Conservation (phyloP, 306 rosid species). For the Lathyrus aphaca region DNA sequence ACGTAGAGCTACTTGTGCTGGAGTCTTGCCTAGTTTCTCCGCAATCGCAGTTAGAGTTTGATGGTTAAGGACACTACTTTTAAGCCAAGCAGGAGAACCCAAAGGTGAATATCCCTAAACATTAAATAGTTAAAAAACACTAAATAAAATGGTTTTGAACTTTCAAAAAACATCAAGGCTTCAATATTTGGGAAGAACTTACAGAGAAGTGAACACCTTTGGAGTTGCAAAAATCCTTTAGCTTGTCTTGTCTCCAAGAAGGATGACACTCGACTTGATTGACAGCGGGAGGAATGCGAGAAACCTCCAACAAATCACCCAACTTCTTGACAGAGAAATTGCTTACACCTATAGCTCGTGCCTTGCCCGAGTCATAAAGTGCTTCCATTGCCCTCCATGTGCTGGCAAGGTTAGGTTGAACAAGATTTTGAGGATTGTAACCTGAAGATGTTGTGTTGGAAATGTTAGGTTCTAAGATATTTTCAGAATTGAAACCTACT, state of each 20-base stretch:
- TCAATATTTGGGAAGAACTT: slow-evolving; percentile 41
- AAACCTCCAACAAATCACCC: slow-evolving; percentile 53
- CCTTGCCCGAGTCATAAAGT: slow-evolving; percentile 68
- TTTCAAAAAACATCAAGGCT: too few species aligned
- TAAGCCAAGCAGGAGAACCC: slow-evolving; percentile 74
- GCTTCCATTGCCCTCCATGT: slow-evolving; percentile 85
- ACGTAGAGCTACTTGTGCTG: slow-evolving; percentile 78
- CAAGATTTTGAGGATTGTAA: slow-evolving; percentile 40
- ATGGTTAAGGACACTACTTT: slow-evolving; percentile 65
- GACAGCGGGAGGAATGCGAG: slow-evolving; percentile 75
- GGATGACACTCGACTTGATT: slow-evolving; percentile 81
- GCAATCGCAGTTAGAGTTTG: slow-evolving; percentile 55
- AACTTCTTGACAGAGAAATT: slow-evolving; percentile 73
- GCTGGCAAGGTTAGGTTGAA: slow-evolving; percentile 48
- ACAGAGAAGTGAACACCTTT: slow-evolving; percentile 75
- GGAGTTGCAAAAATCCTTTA: slow-evolving; percentile 57
- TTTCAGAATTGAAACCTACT: slow-evolving; percentile 43
- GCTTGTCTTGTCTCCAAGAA: slow-evolving; percentile 65
- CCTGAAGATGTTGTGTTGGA: too few species aligned
- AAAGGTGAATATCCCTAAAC: slow-evolving; percentile 72
- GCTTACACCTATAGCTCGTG: slow-evolving; percentile 77
- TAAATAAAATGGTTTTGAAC: too few species aligned
- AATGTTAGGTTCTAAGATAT: background rate
- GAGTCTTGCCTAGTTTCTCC: slow-evolving; percentile 65
- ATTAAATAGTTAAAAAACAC: too few species aligned